phyloP scores from a whole-genome alignment of 257 asterid genomes.

The Nicotiana paniculata region DNA sequence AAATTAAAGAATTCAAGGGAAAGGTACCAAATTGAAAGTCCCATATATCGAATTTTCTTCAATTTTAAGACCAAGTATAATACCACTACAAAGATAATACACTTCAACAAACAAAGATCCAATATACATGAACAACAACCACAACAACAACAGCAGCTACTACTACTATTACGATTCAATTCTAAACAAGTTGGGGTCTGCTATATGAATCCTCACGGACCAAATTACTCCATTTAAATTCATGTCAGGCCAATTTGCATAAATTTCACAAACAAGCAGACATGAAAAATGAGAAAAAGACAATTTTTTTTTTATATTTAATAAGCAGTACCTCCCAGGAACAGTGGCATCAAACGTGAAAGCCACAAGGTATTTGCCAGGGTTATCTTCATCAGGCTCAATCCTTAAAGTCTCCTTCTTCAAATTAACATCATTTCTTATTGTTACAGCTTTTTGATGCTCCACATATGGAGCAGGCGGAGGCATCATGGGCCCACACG shows the following conservation, averaged over 20 bases:
- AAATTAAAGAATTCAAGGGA: neutral
- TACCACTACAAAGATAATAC: neutral
- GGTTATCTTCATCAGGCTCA: conserved; percentile 79
- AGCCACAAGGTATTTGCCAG: conserved; percentile 72
- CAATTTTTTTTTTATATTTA: neutral
- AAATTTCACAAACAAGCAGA: neutral
- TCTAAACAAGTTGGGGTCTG: too few relatives aligned
- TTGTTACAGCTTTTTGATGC: conserved; percentile 98
- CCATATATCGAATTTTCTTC: neutral
- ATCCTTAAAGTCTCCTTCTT: conserved; percentile 87
- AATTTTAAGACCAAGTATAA: neutral
- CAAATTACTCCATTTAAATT: too few relatives aligned
- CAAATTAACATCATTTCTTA: conserved; percentile 84
- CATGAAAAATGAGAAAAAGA: neutral
- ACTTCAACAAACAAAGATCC: neutral
- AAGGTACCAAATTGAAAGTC: neutral
- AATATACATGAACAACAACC: too few relatives aligned
- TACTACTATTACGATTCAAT: too few relatives aligned
- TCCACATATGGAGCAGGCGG: conserved; percentile 65
- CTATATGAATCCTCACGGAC: too few relatives aligned
- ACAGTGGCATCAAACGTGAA: conserved; percentile 93
- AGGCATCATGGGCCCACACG: conserved; percentile 68
- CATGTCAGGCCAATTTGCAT: neutral
- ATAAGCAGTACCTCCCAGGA: conserved; percentile 61
- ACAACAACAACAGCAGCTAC: too few relatives aligned